A percentile compares a stretch with the other conserved stretches of the same genome.
Conservation (phyloP, 768 basidiomycete genomes). For the Podaxis sp. region DNA sequence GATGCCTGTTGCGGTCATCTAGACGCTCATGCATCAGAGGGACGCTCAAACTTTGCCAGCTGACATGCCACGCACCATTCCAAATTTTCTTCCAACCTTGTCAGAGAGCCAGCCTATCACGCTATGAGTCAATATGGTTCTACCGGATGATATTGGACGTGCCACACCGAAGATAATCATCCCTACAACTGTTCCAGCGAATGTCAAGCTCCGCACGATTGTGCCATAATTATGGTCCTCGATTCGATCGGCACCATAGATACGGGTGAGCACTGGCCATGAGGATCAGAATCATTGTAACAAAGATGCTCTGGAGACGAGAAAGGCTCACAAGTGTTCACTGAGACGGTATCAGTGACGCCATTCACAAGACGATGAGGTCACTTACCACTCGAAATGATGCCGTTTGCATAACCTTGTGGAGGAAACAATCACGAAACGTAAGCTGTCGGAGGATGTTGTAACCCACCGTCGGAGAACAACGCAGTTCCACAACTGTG, state of each 20-base stretch:
- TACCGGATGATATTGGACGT: neutral
- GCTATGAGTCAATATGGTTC: neutral
- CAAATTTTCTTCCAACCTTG: conserved; percentile 82
- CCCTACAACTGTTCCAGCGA: conserved; percentile 85
- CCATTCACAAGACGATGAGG: neutral
- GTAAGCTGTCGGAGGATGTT: neutral
- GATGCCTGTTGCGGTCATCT: conserved; percentile 82
- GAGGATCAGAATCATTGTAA: neutral
- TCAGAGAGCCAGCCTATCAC: conserved; percentile 66
- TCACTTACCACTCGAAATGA: conserved; percentile 69
- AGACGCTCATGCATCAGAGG: conserved; percentile 13
- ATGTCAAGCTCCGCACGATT: conserved; percentile 64
- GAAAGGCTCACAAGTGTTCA: conserved; percentile 56
- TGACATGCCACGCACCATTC: conserved; percentile 56
- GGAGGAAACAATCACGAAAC: conserved; percentile 4
- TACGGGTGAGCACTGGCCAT: conserved; percentile 55
- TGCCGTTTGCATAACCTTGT: conserved; percentile 74
- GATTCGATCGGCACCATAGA: conserved; percentile 61
- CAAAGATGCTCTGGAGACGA: neutral
- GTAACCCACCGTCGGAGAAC: conserved; percentile 70
- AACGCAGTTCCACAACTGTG: conserved; percentile 79
- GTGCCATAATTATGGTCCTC: conserved; percentile 53
- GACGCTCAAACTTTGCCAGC: neutral
- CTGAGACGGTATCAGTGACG: conserved; percentile 27
- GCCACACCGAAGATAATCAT: conserved; percentile 68